Base-by-base conservation (phyloP, 2,329 filamentous ascomycete species). In the Hysterium pulicare region DNA sequence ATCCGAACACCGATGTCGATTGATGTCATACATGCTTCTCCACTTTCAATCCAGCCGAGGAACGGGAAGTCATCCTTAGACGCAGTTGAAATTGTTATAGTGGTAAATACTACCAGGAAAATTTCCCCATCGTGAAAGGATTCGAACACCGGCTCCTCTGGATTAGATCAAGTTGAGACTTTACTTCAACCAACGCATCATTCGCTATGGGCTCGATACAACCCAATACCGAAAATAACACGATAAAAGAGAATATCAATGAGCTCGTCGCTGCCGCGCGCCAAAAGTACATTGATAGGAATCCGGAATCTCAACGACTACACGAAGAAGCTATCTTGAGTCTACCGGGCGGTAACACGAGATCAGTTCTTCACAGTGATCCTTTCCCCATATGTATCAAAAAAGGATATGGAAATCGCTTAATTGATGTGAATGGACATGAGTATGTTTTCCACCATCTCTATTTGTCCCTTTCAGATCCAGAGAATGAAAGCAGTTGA, bases 341-440 rank as follows among this genome's bases (percentile, higher is more conserved):
- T 17, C 43, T 64, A 1, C 61, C 60, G 1, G 59, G 61, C 15
- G 58, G 58, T 36, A 65, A 65, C 46, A 65, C 61, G 1, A 49
- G 59, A 5, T 52, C 51, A 16, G 52, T 63, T 11, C 50, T 64
- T 15, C 51, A 54, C 45, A 54, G 58, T 38, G 37, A 41, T 5
- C 61, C 61, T 11, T 65, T 58, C 45, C 61, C 61, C 1, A 30
- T 65, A 13, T 52, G 43, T 20, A 54, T 64, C 10, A 43, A 32
- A 2, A 35, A 39, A 11, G 59, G 50, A 20, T n/a, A 38, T 7
- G 46, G 44, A 13, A 40, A 43, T 17, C 28, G 33, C 3, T 41
- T 61, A 16, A 15, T 41, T 32, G 47, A 50, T 37, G 51, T 48
- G 4, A 58, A 62, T 43, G 46, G 41, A 11, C 45, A 50, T 38